These are phyloP conservation scores for Favolaschia claudopus DNA, from an alignment of 768 basidiomycete species.

Conservation along the genomic window DNA sequence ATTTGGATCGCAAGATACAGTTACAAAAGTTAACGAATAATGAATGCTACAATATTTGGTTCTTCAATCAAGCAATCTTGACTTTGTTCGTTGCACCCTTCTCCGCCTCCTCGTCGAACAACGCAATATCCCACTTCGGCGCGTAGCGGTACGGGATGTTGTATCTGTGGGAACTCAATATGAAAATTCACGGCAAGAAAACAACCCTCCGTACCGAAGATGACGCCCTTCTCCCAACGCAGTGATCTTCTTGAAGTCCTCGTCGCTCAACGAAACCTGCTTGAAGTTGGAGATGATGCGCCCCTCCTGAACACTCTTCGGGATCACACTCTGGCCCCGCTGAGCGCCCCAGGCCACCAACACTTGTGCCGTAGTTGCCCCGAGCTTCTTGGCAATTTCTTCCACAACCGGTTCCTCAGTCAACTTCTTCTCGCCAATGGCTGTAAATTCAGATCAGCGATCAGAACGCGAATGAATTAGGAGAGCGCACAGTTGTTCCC, in stretches of 20 bases:
- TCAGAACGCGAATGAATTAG: neutral
- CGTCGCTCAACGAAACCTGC: conserved; percentile 70
- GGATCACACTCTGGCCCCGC: conserved; percentile 84
- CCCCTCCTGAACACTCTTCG: conserved; percentile 78
- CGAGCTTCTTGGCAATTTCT: conserved; percentile 67
- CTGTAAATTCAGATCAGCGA: conserved; percentile 39
- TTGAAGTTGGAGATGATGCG: conserved; percentile 82
- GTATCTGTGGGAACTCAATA: conserved; percentile 44
- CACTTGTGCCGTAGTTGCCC: conserved; percentile 80
- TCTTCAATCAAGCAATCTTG: conserved; percentile 35
- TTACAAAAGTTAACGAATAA: conserved; percentile 2
- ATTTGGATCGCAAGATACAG: neutral
- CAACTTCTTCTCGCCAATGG: conserved; percentile 66
- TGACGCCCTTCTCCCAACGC: conserved; percentile 57
- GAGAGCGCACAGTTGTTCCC: conserved; percentile 74
- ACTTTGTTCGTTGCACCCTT: conserved; percentile 43
- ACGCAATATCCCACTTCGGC: conserved; percentile 74
- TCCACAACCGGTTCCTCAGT: conserved; percentile 70
- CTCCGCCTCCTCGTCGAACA: conserved; percentile 74
- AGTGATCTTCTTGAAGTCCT: conserved; percentile 69
- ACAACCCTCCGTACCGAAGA: conserved; percentile 41
- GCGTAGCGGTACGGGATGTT: conserved; percentile 71
- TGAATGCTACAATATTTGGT: neutral
- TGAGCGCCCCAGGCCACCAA: conserved; percentile 82
- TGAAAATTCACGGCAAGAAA: neutral